Conservation (phyloP, 352 stramenopile genomes). For the Globisporangium yorkense region DNA sequence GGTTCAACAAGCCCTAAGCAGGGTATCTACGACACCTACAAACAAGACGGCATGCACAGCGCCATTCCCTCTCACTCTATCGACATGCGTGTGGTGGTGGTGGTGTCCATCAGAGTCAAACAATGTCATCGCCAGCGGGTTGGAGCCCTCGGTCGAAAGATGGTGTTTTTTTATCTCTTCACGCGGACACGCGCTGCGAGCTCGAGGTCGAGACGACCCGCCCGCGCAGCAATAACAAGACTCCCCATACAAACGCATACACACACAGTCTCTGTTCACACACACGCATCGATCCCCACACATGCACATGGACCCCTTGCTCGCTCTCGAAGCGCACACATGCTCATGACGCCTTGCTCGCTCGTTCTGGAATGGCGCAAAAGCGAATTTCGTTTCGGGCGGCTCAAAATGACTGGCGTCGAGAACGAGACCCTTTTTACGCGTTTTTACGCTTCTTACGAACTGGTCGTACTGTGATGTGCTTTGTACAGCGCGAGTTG, state of each 20-base stretch:
- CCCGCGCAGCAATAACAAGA: not conserved
- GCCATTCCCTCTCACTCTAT: too few species aligned
- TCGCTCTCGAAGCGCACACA: too few species aligned
- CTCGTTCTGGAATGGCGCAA: too few species aligned
- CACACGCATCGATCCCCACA: not conserved
- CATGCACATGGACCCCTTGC: not conserved
- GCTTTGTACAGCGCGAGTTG: too few species aligned
- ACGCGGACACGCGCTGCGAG: conserved; percentile 13
- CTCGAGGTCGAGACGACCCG: not conserved
- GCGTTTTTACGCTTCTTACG: too few species aligned
- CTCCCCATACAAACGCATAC: not conserved
- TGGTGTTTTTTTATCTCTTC: conserved; percentile 36
- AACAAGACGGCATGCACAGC: not conserved
- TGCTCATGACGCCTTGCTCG: too few species aligned
- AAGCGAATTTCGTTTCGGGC: too few species aligned
- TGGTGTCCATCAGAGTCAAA: conserved; percentile 27
- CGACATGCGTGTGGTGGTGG: not conserved
- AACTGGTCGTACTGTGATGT: too few species aligned
- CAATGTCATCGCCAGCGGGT: conserved; percentile 28
- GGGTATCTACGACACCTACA: too few species aligned
- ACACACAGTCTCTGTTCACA: not conserved
- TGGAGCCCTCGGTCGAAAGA: conserved; percentile 41
- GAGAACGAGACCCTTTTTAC: too few species aligned
- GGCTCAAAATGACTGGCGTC: too few species aligned
- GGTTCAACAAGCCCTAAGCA: too few species aligned